Evolutionary conservation across 2,329 filamentous ascomycete genomes (phyloP).

Genomic region (Aspergillus sp.): DNA sequence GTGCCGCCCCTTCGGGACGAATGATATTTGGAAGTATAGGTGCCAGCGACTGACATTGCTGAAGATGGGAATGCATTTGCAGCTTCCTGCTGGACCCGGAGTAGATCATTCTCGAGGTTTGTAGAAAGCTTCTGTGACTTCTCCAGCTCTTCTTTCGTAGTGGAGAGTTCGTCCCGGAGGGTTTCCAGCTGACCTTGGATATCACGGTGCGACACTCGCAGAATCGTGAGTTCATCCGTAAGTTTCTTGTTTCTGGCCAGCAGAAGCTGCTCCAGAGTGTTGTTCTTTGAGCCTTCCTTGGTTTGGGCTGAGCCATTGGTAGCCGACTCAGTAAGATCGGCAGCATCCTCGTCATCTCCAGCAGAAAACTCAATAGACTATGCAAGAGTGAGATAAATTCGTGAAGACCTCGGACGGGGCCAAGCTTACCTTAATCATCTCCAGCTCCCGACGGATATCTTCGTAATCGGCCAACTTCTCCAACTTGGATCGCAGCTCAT

Average conservation of each 20-base stretch:
- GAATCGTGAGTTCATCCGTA: conserved; percentile 84
- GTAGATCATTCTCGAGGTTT: conserved; percentile 87
- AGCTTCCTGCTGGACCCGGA: conserved; percentile 80
- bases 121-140: conserved; percentile 79
- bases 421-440: conserved; percentile 73
- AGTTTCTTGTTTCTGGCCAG: conserved; percentile 95
- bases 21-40: conserved; percentile 76
- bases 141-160: conserved; percentile 81
- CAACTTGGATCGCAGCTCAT: conserved; percentile 74
- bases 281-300: conserved; percentile 54
- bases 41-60: conserved; percentile 88
- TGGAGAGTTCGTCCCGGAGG: conserved; percentile 78
- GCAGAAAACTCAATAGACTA: conserved; percentile 93
- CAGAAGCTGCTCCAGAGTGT: conserved; percentile 86
- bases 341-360: conserved; percentile 68
- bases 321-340: conserved; percentile 39
- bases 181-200: conserved; percentile 75
- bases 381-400: conserved; percentile 8
- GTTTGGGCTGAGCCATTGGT: conserved; percentile 47
- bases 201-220: conserved; percentile 92
- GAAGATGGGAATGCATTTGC: conserved; percentile 78
- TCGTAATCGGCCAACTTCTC: conserved; percentile 93
- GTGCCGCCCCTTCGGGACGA: conserved; percentile 67
- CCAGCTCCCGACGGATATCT: conserved; percentile 90
- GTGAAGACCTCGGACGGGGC: neutral